Evolutionary conservation across 1,284 basidiomycete species (phyloP).

Genomic region (Paramarasmius palmivorus): DNA sequence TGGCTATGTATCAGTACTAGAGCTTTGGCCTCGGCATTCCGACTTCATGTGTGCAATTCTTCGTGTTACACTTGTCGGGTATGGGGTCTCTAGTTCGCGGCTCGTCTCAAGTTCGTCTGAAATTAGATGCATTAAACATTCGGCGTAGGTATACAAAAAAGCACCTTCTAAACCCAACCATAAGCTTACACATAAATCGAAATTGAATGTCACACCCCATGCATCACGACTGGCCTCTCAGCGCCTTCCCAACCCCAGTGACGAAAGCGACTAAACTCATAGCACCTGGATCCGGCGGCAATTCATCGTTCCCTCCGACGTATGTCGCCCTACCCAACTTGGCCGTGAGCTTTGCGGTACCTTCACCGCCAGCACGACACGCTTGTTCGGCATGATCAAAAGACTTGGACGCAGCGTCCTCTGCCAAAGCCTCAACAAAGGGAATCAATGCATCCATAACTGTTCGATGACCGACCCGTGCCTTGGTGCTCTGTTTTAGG

Average conservation of each 20-base stretch:
- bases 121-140: too few relatives aligned
- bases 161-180: too few relatives aligned
- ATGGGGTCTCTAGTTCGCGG: too few relatives aligned
- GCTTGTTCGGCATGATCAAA: slow-evolving; percentile 5
- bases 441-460: slow-evolving; percentile 18
- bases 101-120: too few relatives aligned
- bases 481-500: slow-evolving; percentile 14
- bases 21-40: too few relatives aligned
- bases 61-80: too few relatives aligned
- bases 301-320: slow-evolving; percentile 3
- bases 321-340: slow-evolving; percentile 13
- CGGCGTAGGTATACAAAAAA: too few relatives aligned
- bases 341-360: slow-evolving; percentile 7
- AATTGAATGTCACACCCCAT: too few relatives aligned
- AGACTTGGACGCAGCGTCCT: background rate
- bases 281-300: slow-evolving; percentile 13
- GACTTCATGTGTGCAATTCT: too few relatives aligned
- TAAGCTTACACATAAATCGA: too few relatives aligned
- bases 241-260: slow-evolving; percentile 2
- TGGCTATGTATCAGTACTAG: too few relatives aligned
- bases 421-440: slow-evolving; percentile 7
- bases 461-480: slow-evolving; percentile 15
- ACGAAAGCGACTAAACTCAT: slow-evolving; percentile 13
- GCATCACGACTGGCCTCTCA: background rate
- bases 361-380: slow-evolving; percentile 1